These are phyloP conservation scores for Neonectria sp. DNA, from an alignment of 2,329 filamentous ascomycete genomes.

Conservation along the genomic window DNA sequence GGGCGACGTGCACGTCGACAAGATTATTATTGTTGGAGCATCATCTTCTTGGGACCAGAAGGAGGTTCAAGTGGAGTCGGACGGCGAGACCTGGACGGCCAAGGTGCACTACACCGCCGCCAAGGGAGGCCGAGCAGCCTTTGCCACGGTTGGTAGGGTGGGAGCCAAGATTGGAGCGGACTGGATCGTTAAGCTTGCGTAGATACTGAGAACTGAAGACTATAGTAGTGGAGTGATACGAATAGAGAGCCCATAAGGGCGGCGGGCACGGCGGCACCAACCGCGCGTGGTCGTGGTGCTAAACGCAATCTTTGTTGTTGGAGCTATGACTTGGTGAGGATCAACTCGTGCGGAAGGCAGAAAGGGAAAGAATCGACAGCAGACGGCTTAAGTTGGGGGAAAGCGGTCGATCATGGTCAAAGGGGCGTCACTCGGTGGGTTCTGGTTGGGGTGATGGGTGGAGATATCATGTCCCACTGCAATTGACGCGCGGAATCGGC, in stretches of 20 bases:
- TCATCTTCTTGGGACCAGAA: conserved; percentile 79
- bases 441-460: conserved; percentile 12
- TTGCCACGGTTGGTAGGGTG: conserved; percentile 67
- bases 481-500: conserved; percentile 28
- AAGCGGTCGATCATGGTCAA: conserved; percentile 8
- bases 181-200: conserved; percentile 62
- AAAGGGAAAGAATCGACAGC: conserved; percentile 41
- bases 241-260: conserved; percentile 34
- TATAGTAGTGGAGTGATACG: conserved; percentile 37
- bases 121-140: conserved; percentile 63
- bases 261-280: conserved; percentile 28
- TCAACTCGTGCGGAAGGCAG: not conserved
- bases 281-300: conserved; percentile 19
- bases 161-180: conserved; percentile 67
- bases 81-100: conserved; percentile 68
- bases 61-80: conserved; percentile 70
- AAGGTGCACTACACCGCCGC: conserved; percentile 73
- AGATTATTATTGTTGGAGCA: conserved; percentile 86
- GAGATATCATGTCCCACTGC: conserved; percentile 14
- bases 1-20: conserved; percentile 84
- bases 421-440: conserved; percentile 3
- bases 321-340: conserved; percentile 16
- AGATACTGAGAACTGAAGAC: conserved; percentile 22
- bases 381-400: not conserved
- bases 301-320: conserved; percentile 3